Evolutionary conservation across 768 basidiomycete species (phyloP).

Genomic region (Thelephora aurantiotincta): DNA sequence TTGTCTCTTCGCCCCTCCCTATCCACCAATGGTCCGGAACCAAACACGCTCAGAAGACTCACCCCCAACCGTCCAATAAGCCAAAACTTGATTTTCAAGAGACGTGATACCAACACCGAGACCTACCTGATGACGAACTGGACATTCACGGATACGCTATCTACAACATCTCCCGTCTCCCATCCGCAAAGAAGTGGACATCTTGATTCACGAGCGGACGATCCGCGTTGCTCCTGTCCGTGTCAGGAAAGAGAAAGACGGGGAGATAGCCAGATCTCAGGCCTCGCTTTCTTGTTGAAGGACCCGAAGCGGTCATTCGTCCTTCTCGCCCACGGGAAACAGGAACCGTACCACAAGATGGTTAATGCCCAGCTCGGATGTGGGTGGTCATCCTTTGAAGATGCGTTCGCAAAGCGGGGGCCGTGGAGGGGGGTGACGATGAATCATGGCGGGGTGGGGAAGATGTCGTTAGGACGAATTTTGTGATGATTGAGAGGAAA

Average conservation of each 20-base stretch:
- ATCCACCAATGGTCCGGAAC: no score
- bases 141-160: conserved; percentile 42
- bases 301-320: conserved; percentile 48
- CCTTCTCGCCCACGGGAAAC: conserved; percentile 60
- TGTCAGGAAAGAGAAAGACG: neutral
- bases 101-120: neutral
- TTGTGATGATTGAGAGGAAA: conserved; percentile 56
- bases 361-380: conserved; percentile 46
- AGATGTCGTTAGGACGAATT: conserved; percentile 44
- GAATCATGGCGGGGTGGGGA: conserved; percentile 27
- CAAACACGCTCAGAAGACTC: no score
- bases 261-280: no score
- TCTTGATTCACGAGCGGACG: conserved; percentile 37
- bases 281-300: neutral
- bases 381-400: conserved; percentile 35
- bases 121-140: conserved; percentile 1
- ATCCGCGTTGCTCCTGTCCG: conserved; percentile 30
- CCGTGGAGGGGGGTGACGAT: conserved; percentile 8
- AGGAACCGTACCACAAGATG: conserved; percentile 60
- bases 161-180: conserved; percentile 57
- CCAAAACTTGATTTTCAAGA: no score
- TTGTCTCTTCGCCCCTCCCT: no score
- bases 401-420: conserved; percentile 14
- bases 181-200: conserved; percentile 61
- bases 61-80: no score